These are phyloP conservation scores for Furculomyces boomerangus DNA, from an alignment of 371 early-diverging fungal species.

Conservation along the genomic window DNA sequence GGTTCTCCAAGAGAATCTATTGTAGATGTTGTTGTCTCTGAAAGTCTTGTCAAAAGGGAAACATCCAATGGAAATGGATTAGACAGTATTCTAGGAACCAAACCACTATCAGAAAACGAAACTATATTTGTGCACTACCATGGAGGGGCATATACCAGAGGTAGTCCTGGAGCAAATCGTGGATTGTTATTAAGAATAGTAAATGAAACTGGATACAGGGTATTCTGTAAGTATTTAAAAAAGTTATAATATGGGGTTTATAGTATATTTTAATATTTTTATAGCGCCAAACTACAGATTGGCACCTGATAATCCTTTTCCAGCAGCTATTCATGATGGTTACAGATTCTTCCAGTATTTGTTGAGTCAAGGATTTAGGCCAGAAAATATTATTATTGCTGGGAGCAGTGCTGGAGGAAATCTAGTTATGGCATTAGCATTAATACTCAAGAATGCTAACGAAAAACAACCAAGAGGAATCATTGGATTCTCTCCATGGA, in stretches of 20 bases:
- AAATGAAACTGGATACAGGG: not conserved
- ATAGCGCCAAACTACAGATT: constrained; percentile 46
- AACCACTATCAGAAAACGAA: constrained; percentile 6
- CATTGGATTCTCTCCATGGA: constrained; percentile 7
- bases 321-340: constrained; percentile 62
- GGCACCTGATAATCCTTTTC: constrained; percentile 69
- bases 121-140: constrained; percentile 11
- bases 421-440: constrained; percentile 8
- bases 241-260: too few species aligned
- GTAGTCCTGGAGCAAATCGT: constrained; percentile 9
- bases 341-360: constrained; percentile 51
- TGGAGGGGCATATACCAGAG: constrained; percentile 15
- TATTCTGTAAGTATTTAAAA: too few species aligned
- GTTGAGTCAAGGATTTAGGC: constrained; percentile 29
- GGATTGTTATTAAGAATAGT: constrained; percentile 1
- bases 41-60: too few species aligned
- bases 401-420: constrained; percentile 75
- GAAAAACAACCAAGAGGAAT: not conserved
- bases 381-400: constrained; percentile 45
- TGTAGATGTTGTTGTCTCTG: too few species aligned
- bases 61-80: too few species aligned
- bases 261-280: too few species aligned
- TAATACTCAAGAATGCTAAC: not conserved
- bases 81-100: too few species aligned
- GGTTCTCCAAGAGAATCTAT: too few species aligned